Percentiles rank a stretch among this genome's conserved stretches.
phyloP scores from a whole-genome alignment of 306 rosid species.

The Mimosa bimucronata region DNA sequence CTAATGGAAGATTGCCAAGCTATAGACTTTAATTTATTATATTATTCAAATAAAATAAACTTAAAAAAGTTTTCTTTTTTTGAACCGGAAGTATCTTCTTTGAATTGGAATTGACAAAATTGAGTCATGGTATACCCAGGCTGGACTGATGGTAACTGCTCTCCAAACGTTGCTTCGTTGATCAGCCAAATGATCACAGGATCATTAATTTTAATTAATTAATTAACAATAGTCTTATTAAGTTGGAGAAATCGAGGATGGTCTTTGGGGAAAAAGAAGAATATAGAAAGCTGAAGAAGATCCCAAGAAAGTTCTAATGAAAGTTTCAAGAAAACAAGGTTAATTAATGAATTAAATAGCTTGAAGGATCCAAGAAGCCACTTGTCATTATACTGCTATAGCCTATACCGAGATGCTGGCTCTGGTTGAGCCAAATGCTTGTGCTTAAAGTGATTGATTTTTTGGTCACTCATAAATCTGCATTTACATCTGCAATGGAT shows the following conservation, averaged over 20 bases:
- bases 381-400: background rate
- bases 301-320: conserved; percentile 32
- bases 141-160: conserved; percentile 7
- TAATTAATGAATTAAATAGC: background rate
- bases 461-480: conserved; percentile 23
- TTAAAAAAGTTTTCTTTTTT: background rate
- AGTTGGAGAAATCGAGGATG: conserved; percentile 31
- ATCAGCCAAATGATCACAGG: conserved; percentile 13
- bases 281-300: conserved; percentile 38
- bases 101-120: conserved; percentile 24
- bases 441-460: conserved; percentile 35
- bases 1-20: conserved; percentile 14
- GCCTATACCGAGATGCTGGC: background rate
- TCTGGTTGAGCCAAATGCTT: conserved; percentile 33
- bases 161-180: conserved; percentile 16
- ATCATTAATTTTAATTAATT: conserved; percentile 1
- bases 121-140: conserved; percentile 21
- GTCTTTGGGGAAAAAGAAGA: conserved; percentile 16
- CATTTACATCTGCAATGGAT: conserved; percentile 26
- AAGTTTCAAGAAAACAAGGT: background rate
- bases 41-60: background rate
- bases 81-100: conserved; percentile 9
- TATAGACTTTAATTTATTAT: conserved; percentile 1
- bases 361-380: conserved; percentile 44
- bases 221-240: background rate